Conservation (phyloP, 2,329 filamentous ascomycete species). For the Pyrenochaeta sp. region DNA sequence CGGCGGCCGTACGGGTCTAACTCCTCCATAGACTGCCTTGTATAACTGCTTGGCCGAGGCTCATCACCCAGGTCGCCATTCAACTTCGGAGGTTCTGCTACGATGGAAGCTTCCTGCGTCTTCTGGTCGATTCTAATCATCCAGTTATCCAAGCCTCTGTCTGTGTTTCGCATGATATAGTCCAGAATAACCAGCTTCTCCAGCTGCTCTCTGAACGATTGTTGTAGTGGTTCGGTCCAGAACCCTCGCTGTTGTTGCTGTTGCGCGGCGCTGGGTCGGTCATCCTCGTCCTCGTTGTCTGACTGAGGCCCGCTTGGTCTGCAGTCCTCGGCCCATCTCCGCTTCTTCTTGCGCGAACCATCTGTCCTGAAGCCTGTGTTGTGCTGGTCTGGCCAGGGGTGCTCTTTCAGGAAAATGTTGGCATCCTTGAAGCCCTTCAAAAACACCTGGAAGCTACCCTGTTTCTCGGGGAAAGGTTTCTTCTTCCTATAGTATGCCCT, state of each 20-base stretch:
- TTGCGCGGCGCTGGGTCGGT: constrained; percentile 45
- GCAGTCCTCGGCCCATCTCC: constrained; percentile 80
- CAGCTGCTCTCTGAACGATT: constrained; percentile 91
- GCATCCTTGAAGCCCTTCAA: constrained; percentile 97
- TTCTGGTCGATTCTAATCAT: constrained; percentile 97
- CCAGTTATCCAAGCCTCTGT: constrained; percentile 97
- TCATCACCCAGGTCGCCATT: constrained; percentile 53
- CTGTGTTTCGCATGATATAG: constrained; percentile 99
- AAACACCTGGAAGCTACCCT: constrained; percentile 97
- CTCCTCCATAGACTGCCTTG: constrained; percentile 68
- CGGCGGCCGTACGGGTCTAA: constrained; percentile 74
- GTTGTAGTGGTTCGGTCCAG: constrained; percentile 89
- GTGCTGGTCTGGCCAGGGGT: constrained; percentile 96
- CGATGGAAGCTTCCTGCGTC: constrained; percentile 81
- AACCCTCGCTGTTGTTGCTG: constrained; percentile 65
- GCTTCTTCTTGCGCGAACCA: constrained; percentile 71
- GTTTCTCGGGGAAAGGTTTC: constrained; percentile 85
- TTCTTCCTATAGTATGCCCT: constrained; percentile 86
- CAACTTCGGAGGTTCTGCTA: constrained; percentile 79
- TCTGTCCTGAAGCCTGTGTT: constrained; percentile 70
- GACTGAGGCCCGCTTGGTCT: constrained; percentile 69
- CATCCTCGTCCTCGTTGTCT: constrained; percentile 67
- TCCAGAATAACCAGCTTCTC: constrained; percentile 97
- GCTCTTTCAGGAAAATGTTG: constrained; percentile 90
- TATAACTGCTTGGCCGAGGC: constrained; percentile 56